Conservation (phyloP, 331 rosid genomes). For the Quercus lobata region DNA sequence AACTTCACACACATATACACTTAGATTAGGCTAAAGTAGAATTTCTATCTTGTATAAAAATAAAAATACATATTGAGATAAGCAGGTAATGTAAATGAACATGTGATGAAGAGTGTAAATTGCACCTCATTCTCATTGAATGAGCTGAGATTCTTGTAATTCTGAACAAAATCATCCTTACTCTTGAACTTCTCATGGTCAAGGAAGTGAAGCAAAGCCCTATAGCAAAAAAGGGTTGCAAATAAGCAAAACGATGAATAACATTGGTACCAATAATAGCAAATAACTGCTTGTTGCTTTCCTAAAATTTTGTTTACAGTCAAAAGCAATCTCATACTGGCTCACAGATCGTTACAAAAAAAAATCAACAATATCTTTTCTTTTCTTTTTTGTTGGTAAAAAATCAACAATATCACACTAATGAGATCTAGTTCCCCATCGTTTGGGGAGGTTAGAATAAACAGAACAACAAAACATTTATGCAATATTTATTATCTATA, state of each 20-base stretch:
- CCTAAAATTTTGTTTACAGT: neutral
- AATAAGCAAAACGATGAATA: conserved; percentile 1
- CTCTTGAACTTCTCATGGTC: conserved; percentile 82
- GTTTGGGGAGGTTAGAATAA: neutral
- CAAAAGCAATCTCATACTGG: neutral
- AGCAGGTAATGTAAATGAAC: conserved; percentile 1
- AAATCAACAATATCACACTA: neutral
- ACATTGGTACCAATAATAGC: neutral
- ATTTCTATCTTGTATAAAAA: no score
- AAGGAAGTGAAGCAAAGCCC: conserved; percentile 99
- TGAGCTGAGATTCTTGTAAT: conserved; percentile 95
- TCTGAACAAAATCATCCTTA: conserved; percentile 94
- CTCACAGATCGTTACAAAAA: neutral
- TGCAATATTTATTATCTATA: neutral
- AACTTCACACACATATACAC: no score
- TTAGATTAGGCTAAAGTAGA: no score
- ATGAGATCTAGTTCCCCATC: neutral
- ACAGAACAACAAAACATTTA: neutral
- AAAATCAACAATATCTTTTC: neutral
- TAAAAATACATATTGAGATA: neutral
- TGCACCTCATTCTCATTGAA: conserved; percentile 94
- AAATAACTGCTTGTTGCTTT: neutral
- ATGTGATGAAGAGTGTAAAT: neutral
- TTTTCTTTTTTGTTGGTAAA: no score
- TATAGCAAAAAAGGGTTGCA: conserved; percentile 14